Evolutionary conservation across 1,139 yeast species (phyloP), one percentile per base, ranked within the genome.

Genomic region (Citeromyces hawaiiensis): DNA sequence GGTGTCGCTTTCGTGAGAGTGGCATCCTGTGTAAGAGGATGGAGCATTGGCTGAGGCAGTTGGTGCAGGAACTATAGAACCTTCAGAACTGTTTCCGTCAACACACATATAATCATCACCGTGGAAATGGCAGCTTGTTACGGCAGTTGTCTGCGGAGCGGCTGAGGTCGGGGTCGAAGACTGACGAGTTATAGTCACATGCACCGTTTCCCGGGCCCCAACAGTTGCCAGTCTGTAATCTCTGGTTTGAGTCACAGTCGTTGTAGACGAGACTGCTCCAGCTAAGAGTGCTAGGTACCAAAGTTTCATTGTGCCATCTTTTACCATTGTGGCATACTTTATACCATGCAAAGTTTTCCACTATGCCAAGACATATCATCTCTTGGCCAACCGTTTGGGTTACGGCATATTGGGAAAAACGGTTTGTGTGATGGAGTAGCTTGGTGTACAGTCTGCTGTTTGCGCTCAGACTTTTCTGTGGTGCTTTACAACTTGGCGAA

Each of bases 111-210:
- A 56, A 4, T 44, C 45, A 2, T 48, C 35, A 3, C 53, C 62
- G 42, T 60, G 64, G 38, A 53, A 50, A 40, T 61, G 64, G 41
- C 66, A 61, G 13, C 47, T 51, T 4, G 58, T 53, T 10, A 57
- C 48, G 4, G 45, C 47, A 13, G 47, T 41, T 2, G 47, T 40
- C 18, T 45, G 48, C 4, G 37, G 35, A 15, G 40, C 21, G 4
- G 40, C n/a, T 15, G 31, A 16, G 11, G 25, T 18, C 4, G 36
- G 8, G 10, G 10, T 14, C 11, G 8, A 13, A 33, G 17, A 13
- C 13, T 8, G 17, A 14, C 19, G 35, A 8, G 13, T 35, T 6
- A 11, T 10, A 3, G 36, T 11, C 15, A 23, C 25, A 8, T 11
- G 13, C 14, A 23, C 15, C 7, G 29, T 14, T 8, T 11, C 25